These are phyloP conservation scores for Patellifolia procumbens DNA, from an alignment of 179 eudicot genomes.

Conservation along the genomic window DNA sequence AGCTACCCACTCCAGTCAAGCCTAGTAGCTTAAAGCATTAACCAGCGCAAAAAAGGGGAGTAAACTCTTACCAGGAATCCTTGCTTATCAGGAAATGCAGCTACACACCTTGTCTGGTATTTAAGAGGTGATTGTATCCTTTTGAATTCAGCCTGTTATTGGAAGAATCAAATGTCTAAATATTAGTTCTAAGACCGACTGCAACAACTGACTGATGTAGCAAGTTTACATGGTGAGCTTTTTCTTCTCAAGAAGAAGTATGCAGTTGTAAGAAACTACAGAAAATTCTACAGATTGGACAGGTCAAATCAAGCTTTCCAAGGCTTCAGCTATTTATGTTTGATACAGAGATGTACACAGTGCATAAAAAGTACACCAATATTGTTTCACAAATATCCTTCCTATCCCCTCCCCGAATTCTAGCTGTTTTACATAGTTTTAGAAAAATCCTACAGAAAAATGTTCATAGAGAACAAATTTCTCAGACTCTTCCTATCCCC, in stretches of 20 bases:
- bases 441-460: background rate
- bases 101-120: constrained; percentile 91
- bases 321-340: background rate
- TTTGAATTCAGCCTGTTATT: constrained; percentile 73
- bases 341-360: background rate
- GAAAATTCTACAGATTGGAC: background rate
- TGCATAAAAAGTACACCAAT: too few relatives aligned
- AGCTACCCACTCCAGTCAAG: background rate
- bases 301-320: background rate
- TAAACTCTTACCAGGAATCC: constrained; percentile 71
- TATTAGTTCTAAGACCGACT: background rate
- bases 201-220: background rate
- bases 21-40: background rate
- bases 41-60: background rate
- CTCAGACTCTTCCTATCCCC: too few relatives aligned
- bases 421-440: background rate
- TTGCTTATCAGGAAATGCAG: constrained; percentile 95
- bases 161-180: background rate
- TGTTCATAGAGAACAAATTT: background rate
- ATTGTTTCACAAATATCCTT: background rate
- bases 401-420: background rate
- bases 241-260: constrained; percentile 10
- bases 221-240: background rate
- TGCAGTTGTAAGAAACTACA: background rate
- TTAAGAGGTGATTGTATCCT: constrained; percentile 78